Evolutionary conservation across 305 asterid species (phyloP), one percentile per base, ranked within the genome.

Genomic region (Ajuga reptans): DNA sequence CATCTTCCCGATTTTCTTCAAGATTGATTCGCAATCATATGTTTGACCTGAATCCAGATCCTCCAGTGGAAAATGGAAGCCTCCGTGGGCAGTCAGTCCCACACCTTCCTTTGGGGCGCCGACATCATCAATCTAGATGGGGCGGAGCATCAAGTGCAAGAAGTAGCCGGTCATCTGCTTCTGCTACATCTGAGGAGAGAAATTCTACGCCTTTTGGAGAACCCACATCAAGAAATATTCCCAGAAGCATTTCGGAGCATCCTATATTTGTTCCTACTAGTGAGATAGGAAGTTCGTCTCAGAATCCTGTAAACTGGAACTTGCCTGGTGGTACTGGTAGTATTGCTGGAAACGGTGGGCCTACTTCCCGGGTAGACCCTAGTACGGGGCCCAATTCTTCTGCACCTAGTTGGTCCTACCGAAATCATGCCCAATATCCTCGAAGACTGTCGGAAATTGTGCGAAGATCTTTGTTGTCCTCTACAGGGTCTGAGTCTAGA

Each of bases 211-310:
- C 68, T 49, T 77, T 66, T 58, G 88, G 75, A 46, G 81, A 69
- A 14, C 73, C 87, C 12, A 45, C 73, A 9, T 34, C 79, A 16
- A 65, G 90, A 63, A 77, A 71, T 55, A 64, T 78, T 39, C 88
- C 95, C 0, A 81, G 95, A 80, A 82, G 80, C 86, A 79, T 87
- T 60, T 80, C 91, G 3, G 97, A 90, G 52, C 95, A 88, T 78
- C 94, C 96, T 12, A 71, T 92, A 80, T 87, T 90, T 69, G 41
- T 82, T 63, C 89, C 90, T 0, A 69, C 82, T 24, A 33, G 64
- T 50, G 93, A 85, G 66, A 78, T 58, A 18, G 87, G 92, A 78
- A 77, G 52, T 73, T 68, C 85, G 8, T 79, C 84, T 31, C 95
- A 85, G 53, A 74, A 75, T 65, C 81, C 84, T 55, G 47, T 79